Evolutionary conservation across 2,329 filamentous ascomycete species (phyloP).

Genomic region (Apiospora kogelbergensis): DNA sequence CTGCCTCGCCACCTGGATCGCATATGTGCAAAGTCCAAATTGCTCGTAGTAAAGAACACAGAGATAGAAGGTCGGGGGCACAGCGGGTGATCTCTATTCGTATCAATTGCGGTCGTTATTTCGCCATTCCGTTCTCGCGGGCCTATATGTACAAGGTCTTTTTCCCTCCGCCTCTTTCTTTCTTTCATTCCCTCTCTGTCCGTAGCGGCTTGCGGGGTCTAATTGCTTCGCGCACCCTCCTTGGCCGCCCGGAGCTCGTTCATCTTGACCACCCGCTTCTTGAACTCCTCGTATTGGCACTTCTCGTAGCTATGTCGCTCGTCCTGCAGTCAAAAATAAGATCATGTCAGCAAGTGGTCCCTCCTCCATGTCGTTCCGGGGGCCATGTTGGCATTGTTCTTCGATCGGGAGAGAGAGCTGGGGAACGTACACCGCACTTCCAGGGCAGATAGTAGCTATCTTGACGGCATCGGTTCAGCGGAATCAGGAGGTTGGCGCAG

Average conservation of each 20-base stretch:
- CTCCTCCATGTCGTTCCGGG: neutral
- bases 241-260: constrained; percentile 88
- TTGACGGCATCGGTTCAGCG: constrained; percentile 90
- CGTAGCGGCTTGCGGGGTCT: neutral
- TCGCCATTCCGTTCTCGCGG: neutral
- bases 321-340: constrained; percentile 54
- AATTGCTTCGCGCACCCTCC: constrained; percentile 84
- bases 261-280: constrained; percentile 98
- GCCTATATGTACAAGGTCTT: constrained; percentile 7
- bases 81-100: constrained; percentile 1
- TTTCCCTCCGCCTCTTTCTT: neutral
- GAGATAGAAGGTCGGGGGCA: neutral
- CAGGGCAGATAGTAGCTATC: constrained; percentile 93
- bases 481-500: constrained; percentile 92
- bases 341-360: constrained; percentile 10
- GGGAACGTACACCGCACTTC: constrained; percentile 84
- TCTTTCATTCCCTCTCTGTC: neutral
- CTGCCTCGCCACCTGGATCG: neutral
- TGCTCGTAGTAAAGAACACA: neutral
- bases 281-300: constrained; percentile 99
- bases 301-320: constrained; percentile 99
- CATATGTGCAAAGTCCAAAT: neutral
- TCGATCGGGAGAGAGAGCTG: neutral
- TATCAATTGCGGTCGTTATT: constrained; percentile 1
- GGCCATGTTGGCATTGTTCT: neutral